Evolutionary conservation across 331 rosid species (phyloP), one percentile per base, ranked within the genome.

Genomic region (Cydonia oblonga): DNA sequence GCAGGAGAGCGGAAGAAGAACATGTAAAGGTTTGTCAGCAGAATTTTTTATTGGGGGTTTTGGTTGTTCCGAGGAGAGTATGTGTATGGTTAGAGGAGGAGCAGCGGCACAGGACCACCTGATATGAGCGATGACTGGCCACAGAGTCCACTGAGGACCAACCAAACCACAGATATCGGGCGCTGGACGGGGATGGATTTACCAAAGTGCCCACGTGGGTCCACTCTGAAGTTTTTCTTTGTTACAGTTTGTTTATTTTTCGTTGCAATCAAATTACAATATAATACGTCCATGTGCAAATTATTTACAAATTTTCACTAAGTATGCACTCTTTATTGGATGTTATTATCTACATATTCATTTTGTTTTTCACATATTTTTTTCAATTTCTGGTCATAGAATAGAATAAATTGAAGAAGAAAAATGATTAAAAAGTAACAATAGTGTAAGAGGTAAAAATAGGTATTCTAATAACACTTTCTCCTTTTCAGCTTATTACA

Each of bases 1-100:
- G 76, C 68, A 79, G 68, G 75, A 77, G 69, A 78, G 38, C 33
- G 72, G 79, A 80, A 80, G 96, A 90, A 70, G 79, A 80, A 80
- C 96, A 90, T 92, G 76, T 1, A 18, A 18, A 81, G 74, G 62
- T n/a, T 12, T 63, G 42, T 23, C 61, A 54, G 57, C 12, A 33
- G 78, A 54, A 25, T 28, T 49, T 26, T 3, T 16, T 7, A 16
- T 16, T 6, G 24, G 85, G 86, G 81, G 46, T 81, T 66, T 51
- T 3, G 70, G 22, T 72, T 53, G 35, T 63, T 44, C 28, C 3
- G 61, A 19, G 46, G 68, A 24, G 20, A 13, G 35, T 54, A 7
- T 9, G 6, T 44, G 44, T 20, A 4, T 23, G 63, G 59, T 64
- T 22, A 20, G 18, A 14, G 35, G 26, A 74, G 76, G 14, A 38